These are phyloP conservation scores for Amphibolis antarctica DNA, from an alignment of 106 monocot genomes.

Conservation along the genomic window DNA sequence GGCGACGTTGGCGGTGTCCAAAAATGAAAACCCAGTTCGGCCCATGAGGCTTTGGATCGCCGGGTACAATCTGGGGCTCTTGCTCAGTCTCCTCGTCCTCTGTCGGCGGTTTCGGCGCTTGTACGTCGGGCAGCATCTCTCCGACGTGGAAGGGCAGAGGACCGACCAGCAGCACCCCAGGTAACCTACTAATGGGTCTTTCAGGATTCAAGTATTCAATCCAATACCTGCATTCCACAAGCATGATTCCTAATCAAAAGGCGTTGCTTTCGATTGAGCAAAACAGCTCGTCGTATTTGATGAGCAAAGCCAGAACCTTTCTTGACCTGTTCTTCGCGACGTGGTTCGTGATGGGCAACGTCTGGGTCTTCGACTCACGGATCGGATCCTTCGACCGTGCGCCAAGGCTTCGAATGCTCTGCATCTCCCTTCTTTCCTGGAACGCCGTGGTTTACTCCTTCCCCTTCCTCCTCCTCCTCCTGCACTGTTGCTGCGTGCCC, in stretches of 20 bases:
- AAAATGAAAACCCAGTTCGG: conserved; percentile 56
- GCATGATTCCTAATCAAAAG: not conserved
- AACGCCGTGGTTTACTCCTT: conserved; percentile 70
- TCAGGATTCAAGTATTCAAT: not conserved
- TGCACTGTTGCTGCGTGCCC: conserved; percentile 81
- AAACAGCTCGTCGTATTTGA: conserved; percentile 33
- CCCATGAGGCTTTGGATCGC: conserved; percentile 55
- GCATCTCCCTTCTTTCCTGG: conserved; percentile 62
- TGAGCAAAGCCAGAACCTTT: conserved; percentile 45
- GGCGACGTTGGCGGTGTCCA: conserved; percentile 20
- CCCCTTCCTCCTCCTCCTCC: conserved; percentile 75
- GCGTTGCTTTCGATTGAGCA: not conserved
- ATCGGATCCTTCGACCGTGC: conserved; percentile 28
- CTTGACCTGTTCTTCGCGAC: conserved; percentile 77
- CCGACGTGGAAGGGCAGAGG: conserved; percentile 37
- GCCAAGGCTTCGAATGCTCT: conserved; percentile 50
- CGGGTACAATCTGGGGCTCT: conserved; percentile 58
- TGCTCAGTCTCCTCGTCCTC: conserved; percentile 59
- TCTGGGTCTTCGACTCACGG: conserved; percentile 73
- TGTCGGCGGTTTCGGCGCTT: conserved; percentile 49
- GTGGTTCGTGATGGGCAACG: conserved; percentile 97
- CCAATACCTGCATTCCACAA: too few relatives aligned
- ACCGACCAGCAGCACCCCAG: conserved; percentile 33
- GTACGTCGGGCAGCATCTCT: not conserved
- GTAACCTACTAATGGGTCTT: conserved; percentile 9